Conservation (phyloP, 1,284 basidiomycete species). For the Chondrostereum purpureum region DNA sequence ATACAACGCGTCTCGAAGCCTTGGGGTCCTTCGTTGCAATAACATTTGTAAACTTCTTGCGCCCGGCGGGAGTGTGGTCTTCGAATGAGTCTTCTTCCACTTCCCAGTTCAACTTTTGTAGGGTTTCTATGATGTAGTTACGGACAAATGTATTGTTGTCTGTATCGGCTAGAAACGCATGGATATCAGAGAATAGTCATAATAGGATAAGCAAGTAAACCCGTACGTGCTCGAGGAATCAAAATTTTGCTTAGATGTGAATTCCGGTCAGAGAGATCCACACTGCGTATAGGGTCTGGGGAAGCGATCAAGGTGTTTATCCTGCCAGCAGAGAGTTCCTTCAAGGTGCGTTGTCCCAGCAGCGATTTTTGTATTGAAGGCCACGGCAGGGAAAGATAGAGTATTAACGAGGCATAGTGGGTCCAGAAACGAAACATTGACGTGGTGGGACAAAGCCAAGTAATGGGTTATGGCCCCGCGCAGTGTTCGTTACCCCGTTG, state of each 20-base stretch:
- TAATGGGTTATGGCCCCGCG: no score
- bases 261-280: slow-evolving; percentile 55
- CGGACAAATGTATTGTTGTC: slow-evolving; percentile 75
- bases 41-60: slow-evolving; percentile 81
- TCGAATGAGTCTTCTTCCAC: slow-evolving; percentile 79
- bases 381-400: not conserved
- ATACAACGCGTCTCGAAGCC: slow-evolving; percentile 77
- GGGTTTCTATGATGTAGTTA: slow-evolving; percentile 65
- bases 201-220: slow-evolving; percentile 9
- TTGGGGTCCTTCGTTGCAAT: slow-evolving; percentile 89
- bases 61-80: slow-evolving; percentile 79
- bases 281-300: slow-evolving; percentile 57
- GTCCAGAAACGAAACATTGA: not conserved
- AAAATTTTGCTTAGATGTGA: slow-evolving; percentile 79
- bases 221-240: slow-evolving; percentile 74
- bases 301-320: slow-evolving; percentile 44
- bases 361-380: slow-evolving; percentile 9
- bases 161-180: slow-evolving; percentile 53
- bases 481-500: no score
- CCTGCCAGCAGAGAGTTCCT: slow-evolving; percentile 42
- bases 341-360: slow-evolving; percentile 38
- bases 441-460: not conserved
- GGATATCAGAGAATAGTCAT: slow-evolving; percentile 11
- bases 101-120: slow-evolving; percentile 77
- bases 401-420: not conserved